A percentile compares a stretch with the other conserved stretches of the same genome.
These are phyloP conservation scores for Puccinia horiana DNA, from an alignment of 1,284 basidiomycete genomes.

Conservation along the genomic window DNA sequence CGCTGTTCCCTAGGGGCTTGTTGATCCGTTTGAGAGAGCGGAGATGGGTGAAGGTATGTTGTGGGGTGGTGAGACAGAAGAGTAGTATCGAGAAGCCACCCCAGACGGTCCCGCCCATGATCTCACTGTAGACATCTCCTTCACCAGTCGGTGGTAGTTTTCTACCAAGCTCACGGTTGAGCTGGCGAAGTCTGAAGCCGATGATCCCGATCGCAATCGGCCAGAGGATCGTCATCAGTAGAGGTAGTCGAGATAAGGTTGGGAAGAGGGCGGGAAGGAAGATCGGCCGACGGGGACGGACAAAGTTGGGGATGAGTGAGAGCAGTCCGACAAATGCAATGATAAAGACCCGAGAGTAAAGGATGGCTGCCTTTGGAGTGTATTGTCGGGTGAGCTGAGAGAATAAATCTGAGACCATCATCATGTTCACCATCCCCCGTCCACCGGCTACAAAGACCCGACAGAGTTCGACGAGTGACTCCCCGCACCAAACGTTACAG, in stretches of 20 bases:
- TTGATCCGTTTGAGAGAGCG: slow-evolving; percentile 49
- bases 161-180: slow-evolving; percentile 52
- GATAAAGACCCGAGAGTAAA: slow-evolving; percentile 47
- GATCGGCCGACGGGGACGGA: slow-evolving; percentile 41
- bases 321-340: slow-evolving; percentile 37
- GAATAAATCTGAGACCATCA: slow-evolving; percentile 47
- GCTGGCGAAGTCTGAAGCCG: slow-evolving; percentile 53
- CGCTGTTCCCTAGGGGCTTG: slow-evolving; percentile 14
- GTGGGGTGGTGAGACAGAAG: slow-evolving; percentile 51
- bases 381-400: slow-evolving; percentile 45
- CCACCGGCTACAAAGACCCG: slow-evolving; percentile 43
- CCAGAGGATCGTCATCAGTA: slow-evolving; percentile 53
- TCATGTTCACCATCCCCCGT: slow-evolving; percentile 50
- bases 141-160: slow-evolving; percentile 51
- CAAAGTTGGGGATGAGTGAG: slow-evolving; percentile 37
- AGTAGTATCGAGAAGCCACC: slow-evolving; percentile 51
- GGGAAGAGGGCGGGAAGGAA: slow-evolving; percentile 48
- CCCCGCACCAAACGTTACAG: slow-evolving; percentile 40
- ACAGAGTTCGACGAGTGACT: slow-evolving; percentile 37
- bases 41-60: slow-evolving; percentile 51
- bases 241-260: slow-evolving; percentile 52
- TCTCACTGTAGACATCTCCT: slow-evolving; percentile 50
- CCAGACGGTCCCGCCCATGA: slow-evolving; percentile 48
- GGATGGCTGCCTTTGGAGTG: slow-evolving; percentile 48
- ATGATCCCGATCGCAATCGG: slow-evolving; percentile 55